Conservation (phyloP, 306 rosid genomes). For the Dryas alaskensis region DNA sequence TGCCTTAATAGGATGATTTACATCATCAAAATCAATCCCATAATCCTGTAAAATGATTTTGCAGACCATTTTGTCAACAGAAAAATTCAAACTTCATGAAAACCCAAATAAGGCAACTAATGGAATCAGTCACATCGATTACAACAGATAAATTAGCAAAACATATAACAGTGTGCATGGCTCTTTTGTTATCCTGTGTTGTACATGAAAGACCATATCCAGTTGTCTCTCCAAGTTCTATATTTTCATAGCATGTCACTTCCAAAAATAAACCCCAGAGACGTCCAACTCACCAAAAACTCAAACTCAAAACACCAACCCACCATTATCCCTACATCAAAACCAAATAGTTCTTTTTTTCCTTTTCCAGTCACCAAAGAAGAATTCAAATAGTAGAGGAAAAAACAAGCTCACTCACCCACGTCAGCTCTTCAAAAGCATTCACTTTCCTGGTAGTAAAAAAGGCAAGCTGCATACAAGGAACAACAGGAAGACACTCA, state of each 20-base stretch:
- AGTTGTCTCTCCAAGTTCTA: too few relatives aligned
- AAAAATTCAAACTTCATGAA: neutral
- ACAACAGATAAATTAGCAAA: neutral
- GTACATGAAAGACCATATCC: too few relatives aligned
- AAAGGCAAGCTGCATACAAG: conserved; percentile 71
- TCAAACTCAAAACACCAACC: neutral
- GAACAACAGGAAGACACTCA: conserved; percentile 15
- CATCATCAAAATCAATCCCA: conserved; percentile 75
- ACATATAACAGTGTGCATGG: neutral
- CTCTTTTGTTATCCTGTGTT: neutral
- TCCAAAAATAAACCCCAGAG: neutral
- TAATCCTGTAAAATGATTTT: conserved; percentile 64
- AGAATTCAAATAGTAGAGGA: neutral
- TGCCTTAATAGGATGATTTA: conserved; percentile 72
- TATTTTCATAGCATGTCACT: neutral
- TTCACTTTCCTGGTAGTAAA: conserved; percentile 65
- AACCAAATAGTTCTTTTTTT: neutral
- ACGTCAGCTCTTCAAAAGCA: conserved; percentile 79
- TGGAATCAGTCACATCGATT: too few relatives aligned
- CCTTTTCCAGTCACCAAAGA: neutral
- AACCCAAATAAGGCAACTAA: too few relatives aligned
- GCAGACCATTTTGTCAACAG: conserved; percentile 10
- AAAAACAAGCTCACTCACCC: conserved; percentile 56
- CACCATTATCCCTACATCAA: neutral
- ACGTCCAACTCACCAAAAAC: too few relatives aligned